Base-by-base conservation (phyloP, 2,329 filamentous ascomycete genomes). In the Aureobasidium sp. region DNA sequence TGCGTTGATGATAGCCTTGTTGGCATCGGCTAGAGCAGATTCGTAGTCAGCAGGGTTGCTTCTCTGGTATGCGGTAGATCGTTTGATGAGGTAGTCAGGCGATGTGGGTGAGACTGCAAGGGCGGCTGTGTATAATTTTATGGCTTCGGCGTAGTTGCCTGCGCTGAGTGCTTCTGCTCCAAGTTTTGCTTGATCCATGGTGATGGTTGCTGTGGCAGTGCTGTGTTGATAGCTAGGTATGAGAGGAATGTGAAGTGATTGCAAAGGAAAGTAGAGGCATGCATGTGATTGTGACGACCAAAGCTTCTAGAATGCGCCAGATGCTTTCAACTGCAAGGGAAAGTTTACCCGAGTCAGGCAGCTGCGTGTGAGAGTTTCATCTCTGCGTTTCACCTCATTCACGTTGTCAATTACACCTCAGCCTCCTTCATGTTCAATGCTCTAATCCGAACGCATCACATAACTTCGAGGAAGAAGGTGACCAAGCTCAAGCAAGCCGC, bases 21-120 rank as follows among this genome's bases (percentile, higher is more conserved):
- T 75, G 59, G 78, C 78, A 64, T 81, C 79, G 50, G 67, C 63
- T 34, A 81, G 76, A n/a, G 66, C 79, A 15, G 73, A 72, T 11
- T 69, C 50, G 53, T 77, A 75, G 63, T 85, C 74, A 27, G 77
- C 69, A 47, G 81, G 76, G 41, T 78, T 79, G 2, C 82, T 79
- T 63, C 89, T 83, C 54, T 90, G 82, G 71, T 91, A 87, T 42
- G 90, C 90, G 45, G 86, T 91, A 5, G 91, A 89, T 25, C 93
- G 90, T 66, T 88, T 86, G 65, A 94, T 84, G 65, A 93, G 87
- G 83, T 94, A 97, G 53, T 83, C 76, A 1, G 90, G 88, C 3
- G 89, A 90, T 42, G 78, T 78, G 0, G 87, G 85, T 13, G 79
- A 79, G 64, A 84, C 76, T 37, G 74, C 68, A 30, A 96, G 78